Evolutionary conservation across 2,329 filamentous ascomycete species (phyloP), one percentile per base, ranked within the genome.

Genomic region (Sodiomyces alkalinus): DNA sequence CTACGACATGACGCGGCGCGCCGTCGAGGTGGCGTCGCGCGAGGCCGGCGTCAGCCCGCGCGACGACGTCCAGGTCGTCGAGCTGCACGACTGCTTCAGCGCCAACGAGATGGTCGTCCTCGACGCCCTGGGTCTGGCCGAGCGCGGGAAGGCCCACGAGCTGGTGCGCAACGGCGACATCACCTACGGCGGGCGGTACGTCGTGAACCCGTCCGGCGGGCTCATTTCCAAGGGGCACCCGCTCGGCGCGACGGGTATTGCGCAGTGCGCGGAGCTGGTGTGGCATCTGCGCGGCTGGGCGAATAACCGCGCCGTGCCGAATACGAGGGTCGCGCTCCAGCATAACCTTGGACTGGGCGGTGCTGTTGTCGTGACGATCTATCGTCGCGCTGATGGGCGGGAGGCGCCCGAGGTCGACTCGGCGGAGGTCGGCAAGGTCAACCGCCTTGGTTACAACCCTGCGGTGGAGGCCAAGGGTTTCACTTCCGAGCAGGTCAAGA

Each of bases 201-300:
- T 96, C 36, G 71, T 96, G 51, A 96, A 96, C 56, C 87, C 87
- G 2, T 92, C 82, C 0, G 90, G 87, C 23, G 90, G 90, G 2
- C 68, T 96, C 32, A 96, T 96, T 45, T 90, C 80, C 37, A 96
- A 96, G 62, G 90, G 87, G 22, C 87, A 96, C 52, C 87, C 90
- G 0, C 73, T 96, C 4, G 87, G 87, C 19, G 87, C 87, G 0
- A 92, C 83, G 1, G 87, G 90, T n/a, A 67, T 96, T 29, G 90
- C 87, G 9, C 87, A 96, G 58, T 94, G 86, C 48, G 82, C 87
- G 5, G 87, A 96, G 58, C 62, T 96, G 9, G 80, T 92, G 17
- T 96, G 87, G 87, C 87, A 96, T 47, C 63, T 96, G 42, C 72
- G 87, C 39, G 87, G 87, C 9, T 94, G 87, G 87, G 87, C 87